phyloP scores from a whole-genome alignment of 2,329 filamentous ascomycete genomes.

The Penicillium italicum region DNA sequence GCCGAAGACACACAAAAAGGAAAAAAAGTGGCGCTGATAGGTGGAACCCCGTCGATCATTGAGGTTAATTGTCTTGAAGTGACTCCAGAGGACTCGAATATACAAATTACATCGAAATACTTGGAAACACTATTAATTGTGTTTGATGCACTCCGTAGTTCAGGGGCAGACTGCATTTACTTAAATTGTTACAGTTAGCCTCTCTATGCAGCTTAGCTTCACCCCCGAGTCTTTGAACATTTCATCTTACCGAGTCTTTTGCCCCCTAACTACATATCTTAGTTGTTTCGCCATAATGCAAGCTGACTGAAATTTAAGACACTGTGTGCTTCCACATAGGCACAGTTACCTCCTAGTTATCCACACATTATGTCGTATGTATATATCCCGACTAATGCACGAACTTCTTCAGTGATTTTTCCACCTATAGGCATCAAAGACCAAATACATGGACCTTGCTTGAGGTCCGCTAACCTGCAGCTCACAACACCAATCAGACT shows the following conservation, averaged over 20 bases:
- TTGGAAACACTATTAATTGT: neutral
- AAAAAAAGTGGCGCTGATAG: neutral
- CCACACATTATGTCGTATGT: neutral
- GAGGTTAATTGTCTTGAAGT: neutral
- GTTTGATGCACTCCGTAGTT: neutral
- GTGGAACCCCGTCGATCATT: neutral
- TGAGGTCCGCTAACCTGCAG: neutral
- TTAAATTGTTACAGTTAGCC: neutral
- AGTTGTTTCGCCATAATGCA: neutral
- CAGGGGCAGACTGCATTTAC: neutral
- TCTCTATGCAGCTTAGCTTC: neutral
- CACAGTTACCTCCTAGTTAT: neutral
- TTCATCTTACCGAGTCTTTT: neutral
- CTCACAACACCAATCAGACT: neutral
- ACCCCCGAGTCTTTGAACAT: neutral
- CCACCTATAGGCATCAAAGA: neutral
- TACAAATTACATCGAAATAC: too few species aligned
- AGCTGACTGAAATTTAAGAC: neutral
- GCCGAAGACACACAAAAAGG: neutral
- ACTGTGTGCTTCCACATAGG: neutral
- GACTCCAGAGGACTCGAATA: too few species aligned
- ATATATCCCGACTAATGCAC: neutral
- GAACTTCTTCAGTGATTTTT: neutral
- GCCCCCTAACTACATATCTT: neutral
- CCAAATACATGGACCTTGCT: neutral